Evolutionary conservation across 805 yeast genomes (phyloP), one percentile per base, ranked within the genome.

Genomic region (Sugiyamaella boreocaroliniensis): DNA sequence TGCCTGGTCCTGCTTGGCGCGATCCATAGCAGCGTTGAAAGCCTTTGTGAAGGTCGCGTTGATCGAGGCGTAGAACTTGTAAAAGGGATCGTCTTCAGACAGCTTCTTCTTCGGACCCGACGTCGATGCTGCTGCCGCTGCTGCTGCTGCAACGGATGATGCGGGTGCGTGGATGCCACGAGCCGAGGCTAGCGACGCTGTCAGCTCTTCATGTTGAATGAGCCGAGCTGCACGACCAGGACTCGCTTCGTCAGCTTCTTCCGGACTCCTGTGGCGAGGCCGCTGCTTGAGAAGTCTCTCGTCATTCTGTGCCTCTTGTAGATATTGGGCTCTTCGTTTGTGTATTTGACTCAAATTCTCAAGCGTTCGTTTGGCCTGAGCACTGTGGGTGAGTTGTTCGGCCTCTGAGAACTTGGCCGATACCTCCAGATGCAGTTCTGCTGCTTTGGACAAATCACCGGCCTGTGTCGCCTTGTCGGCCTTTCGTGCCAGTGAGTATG

Each of bases 391-490:
- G 6, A 49, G 52, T 4, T 32, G 49, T 0, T 61, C 53, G 2
- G 68, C 69, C 32, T 65, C 57, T 6, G 60, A 59, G 48, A 76
- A 68, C 49, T 63, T 52, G 0, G 58, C 61, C 4, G 75, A 62
- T 0, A 80, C 75, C 16, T 68, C 63, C 8, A 56, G 54, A 58
- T 77, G 79, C 9, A 65, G 58, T 3, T 59, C 54, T 5, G 75
- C 67, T 0, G 83, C 79, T 20, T 68, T 68, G 6, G 62, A 58
- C 37, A 70, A 70, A 43, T 78, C 76, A 8, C 75, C 75, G 45
- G 71, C 69, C 29, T 71, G 55, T 1, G 74, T 71, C 11, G 77
- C 72, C 26, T 68, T 63, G 55, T 82, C 85, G 0, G 85, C 86
- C 45, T 69, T 71, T 51, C 76, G 77, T 16, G 80, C 79, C 3